These are phyloP conservation scores for Leccinum pellstonianum DNA, from an alignment of 768 basidiomycete species.

Conservation along the genomic window DNA sequence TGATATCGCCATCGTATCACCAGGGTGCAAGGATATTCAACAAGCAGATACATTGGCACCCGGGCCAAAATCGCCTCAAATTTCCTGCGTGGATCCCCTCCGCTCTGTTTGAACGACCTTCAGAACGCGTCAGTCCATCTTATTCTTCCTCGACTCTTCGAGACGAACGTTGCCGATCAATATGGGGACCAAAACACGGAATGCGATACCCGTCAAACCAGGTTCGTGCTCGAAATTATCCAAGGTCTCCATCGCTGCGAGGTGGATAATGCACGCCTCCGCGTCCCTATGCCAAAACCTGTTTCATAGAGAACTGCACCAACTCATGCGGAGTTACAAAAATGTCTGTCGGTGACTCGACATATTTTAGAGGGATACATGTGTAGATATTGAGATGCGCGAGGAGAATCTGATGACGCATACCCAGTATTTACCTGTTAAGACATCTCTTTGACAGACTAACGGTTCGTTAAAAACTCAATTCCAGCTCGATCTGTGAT, in stretches of 20 bases:
- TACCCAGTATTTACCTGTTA: neutral
- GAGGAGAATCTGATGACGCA: neutral
- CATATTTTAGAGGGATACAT: neutral
- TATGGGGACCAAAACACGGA: slow-evolving; percentile 5
- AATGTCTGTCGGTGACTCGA: neutral
- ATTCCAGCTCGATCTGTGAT: slow-evolving; percentile 6
- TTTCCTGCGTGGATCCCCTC: slow-evolving; percentile 5
- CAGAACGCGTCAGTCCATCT: slow-evolving; percentile 5
- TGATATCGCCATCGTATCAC: slow-evolving; percentile 2
- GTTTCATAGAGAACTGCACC: no score
- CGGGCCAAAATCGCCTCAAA: slow-evolving; percentile 9
- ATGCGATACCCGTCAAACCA: neutral
- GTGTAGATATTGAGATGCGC: neutral
- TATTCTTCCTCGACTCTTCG: slow-evolving; percentile 1
- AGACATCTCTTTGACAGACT: neutral
- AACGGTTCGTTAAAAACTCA: neutral
- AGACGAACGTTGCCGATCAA: neutral
- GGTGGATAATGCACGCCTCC: slow-evolving; percentile 10
- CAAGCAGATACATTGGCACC: slow-evolving; percentile 7
- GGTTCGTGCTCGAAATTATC: slow-evolving; percentile 10
- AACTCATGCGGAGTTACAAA: neutral
- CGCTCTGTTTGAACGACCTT: slow-evolving; percentile 1
- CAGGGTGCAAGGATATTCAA: slow-evolving; percentile 2
- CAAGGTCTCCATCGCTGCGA: slow-evolving; percentile 1
- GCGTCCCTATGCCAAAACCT: slow-evolving; percentile 1